These are phyloP conservation scores for Candida buenavistaensis DNA, from an alignment of 1,139 yeast genomes.

Conservation along the genomic window DNA sequence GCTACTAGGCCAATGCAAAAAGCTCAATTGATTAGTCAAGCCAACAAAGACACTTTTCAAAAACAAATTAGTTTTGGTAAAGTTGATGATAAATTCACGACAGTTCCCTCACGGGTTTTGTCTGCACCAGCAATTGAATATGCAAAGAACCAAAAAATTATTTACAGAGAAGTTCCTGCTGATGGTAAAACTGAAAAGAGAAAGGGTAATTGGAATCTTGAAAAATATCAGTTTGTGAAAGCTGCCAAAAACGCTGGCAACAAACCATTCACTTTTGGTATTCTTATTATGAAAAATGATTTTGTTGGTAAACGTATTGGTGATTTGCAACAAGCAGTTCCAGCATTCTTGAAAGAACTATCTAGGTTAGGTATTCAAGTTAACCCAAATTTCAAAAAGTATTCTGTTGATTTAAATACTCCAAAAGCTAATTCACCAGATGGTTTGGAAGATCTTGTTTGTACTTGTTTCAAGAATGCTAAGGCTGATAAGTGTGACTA, in stretches of 20 bases:
- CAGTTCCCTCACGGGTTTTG: constrained; percentile 15
- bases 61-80: constrained; percentile 12
- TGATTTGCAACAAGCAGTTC: constrained; percentile 10
- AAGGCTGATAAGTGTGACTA: constrained; percentile 13
- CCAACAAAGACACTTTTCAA: constrained; percentile 8
- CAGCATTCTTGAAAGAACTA: constrained; percentile 11
- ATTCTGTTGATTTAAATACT: constrained; percentile 12
- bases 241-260: constrained; percentile 7
- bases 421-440: constrained; percentile 5
- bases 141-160: constrained; percentile 9
- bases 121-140: constrained; percentile 14
- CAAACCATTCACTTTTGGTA: constrained; percentile 11
- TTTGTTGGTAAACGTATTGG: constrained; percentile 8
- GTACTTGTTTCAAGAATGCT: constrained; percentile 8
- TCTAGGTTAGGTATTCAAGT: constrained; percentile 13
- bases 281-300: constrained; percentile 10
- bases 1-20: constrained; percentile 13
- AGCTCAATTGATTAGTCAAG: constrained; percentile 12
- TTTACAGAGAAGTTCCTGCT: constrained; percentile 7
- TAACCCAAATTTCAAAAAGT: constrained; percentile 7
- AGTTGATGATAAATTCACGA: constrained; percentile 11
- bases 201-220: constrained; percentile 16
- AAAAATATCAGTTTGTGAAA: constrained; percentile 10
- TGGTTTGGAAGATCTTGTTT: constrained; percentile 9
- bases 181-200: constrained; percentile 14